A percentile compares a stretch with the other conserved stretches of the same genome.
These are phyloP conservation scores for Ceratobasidium sp. DNA, from an alignment of 1,284 basidiomycete species.

Conservation along the genomic window DNA sequence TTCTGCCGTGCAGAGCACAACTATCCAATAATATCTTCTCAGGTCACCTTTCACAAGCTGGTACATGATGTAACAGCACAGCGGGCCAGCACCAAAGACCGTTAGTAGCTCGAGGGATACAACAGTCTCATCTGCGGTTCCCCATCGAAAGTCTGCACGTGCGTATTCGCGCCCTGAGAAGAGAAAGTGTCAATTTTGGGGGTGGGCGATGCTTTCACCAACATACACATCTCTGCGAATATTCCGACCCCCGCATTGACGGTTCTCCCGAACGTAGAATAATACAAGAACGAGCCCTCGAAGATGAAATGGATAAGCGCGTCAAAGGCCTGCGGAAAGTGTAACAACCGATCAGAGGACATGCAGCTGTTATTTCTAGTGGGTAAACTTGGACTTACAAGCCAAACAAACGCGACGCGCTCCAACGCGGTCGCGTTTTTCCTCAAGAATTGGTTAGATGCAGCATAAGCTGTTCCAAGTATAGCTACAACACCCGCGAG, in stretches of 20 bases:
- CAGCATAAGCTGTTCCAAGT: conserved; percentile 38
- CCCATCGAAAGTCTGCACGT: conserved; percentile 85
- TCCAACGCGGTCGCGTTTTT: conserved; percentile 43
- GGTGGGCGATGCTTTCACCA: conserved; percentile 48
- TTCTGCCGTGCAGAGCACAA: conserved; percentile 80
- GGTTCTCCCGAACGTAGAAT: conserved; percentile 78
- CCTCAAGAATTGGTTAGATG: conserved; percentile 42
- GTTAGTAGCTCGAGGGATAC: conserved; percentile 87
- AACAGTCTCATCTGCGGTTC: conserved; percentile 78
- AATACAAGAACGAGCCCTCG: conserved; percentile 82
- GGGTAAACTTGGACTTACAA: conserved; percentile 35
- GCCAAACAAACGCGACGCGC: conserved; percentile 48
- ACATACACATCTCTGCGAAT: conserved; percentile 82
- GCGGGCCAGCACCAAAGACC: conserved; percentile 79
- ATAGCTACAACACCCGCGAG: conserved; percentile 46
- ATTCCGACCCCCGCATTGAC: conserved; percentile 77
- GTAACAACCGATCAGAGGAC: not conserved
- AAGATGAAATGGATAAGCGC: conserved; percentile 81
- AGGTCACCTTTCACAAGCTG: conserved; percentile 75
- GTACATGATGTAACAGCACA: conserved; percentile 78
- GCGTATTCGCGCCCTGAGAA: conserved; percentile 72
- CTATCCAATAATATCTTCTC: conserved; percentile 83
- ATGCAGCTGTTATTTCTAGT: not conserved
- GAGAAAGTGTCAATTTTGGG: conserved; percentile 51
- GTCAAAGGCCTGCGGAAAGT: conserved; percentile 46